Evolutionary conservation across 331 rosid genomes (phyloP).

Genomic region (Prunus yedoensis): DNA sequence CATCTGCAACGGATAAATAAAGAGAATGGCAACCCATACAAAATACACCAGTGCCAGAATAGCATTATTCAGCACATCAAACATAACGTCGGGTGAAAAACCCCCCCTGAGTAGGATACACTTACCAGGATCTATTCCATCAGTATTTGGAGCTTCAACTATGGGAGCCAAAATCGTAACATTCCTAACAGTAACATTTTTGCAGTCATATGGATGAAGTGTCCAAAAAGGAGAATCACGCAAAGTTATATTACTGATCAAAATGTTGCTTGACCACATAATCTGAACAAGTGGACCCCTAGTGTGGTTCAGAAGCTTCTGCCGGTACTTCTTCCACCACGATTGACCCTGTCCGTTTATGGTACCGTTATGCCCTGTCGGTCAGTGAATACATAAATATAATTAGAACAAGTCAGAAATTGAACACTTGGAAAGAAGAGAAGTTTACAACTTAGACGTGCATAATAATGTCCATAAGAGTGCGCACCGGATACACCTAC

Average conservation of each 20-base stretch:
- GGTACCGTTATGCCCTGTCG: conserved; percentile 95
- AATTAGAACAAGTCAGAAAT: conserved; percentile 36
- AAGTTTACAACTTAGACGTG: background rate
- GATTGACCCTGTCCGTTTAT: conserved; percentile 93
- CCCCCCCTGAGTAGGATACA: conserved; percentile 12
- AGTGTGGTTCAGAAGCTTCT: conserved; percentile 92
- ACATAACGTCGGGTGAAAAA: conserved; percentile 3
- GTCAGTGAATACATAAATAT: conserved; percentile 26
- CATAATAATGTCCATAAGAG: conserved; percentile 1
- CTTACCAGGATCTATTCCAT: conserved; percentile 98
- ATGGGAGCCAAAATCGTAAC: conserved; percentile 93
- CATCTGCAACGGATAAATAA: background rate
- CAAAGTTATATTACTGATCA: conserved; percentile 73
- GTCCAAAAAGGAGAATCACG: conserved; percentile 99
- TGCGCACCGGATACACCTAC: conserved; percentile 1
- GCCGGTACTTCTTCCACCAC: conserved; percentile 98
- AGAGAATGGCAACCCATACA: conserved; percentile 2
- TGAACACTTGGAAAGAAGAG: conserved; percentile 13
- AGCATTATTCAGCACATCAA: conserved; percentile 18
- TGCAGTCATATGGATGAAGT: conserved; percentile 98
- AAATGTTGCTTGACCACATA: conserved; percentile 96
- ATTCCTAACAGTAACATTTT: conserved; percentile 70
- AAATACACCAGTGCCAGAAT: conserved; percentile 5
- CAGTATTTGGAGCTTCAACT: conserved; percentile 87
- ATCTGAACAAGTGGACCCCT: conserved; percentile 98